Evolutionary conservation across 306 rosid genomes (phyloP), one percentile per base, ranked within the genome.

Genomic region (Citrullus amarus): DNA sequence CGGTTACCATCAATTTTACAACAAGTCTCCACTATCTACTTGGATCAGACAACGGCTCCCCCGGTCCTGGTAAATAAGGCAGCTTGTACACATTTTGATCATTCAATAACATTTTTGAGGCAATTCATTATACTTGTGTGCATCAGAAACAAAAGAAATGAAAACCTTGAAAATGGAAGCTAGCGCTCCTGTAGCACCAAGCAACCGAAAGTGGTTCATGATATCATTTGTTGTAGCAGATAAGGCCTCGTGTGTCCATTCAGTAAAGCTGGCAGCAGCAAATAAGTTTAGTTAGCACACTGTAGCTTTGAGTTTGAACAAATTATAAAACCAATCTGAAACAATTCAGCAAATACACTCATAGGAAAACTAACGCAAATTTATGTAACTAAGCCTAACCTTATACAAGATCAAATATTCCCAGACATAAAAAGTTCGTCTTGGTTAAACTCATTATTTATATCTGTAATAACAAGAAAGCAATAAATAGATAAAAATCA

Each of bases 131-230:
- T 25, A 25, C 28, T 25, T 25, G 28, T 25, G 28, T 25, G 28
- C 28, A 25, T 25, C 28, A 25, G 28, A 25, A 80, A 83, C 75
- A 66, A 73, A 76, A 8, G 20, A 55, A 83, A 86, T 77, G 13
- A 79, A 84, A 79, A 95, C 98, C 98, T 92, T 95, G 84, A 95
- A 95, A 88, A 92, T 83, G 77, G 91, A 86, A 86, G 97, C 93
- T 80, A 95, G 77, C 60, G 97, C 88, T 84, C 90, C 96, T 50
- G 81, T 57, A 28, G 87, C 89, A 50, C 98, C 98, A 70, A 95
- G 98, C 83, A 95, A 85, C 79, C 82, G 91, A 76, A 95, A 91
- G 82, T 88, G 93, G 70, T 88, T 88, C 81, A 89, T 85, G 80
- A 75, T 71, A 79, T 92, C 95, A 78, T 87, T 90, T 8, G 80